Percentiles rank a stretch among this genome's conserved stretches.
Conservation (phyloP, 2,329 filamentous ascomycete species). For the Grosmannia clavigera region DNA sequence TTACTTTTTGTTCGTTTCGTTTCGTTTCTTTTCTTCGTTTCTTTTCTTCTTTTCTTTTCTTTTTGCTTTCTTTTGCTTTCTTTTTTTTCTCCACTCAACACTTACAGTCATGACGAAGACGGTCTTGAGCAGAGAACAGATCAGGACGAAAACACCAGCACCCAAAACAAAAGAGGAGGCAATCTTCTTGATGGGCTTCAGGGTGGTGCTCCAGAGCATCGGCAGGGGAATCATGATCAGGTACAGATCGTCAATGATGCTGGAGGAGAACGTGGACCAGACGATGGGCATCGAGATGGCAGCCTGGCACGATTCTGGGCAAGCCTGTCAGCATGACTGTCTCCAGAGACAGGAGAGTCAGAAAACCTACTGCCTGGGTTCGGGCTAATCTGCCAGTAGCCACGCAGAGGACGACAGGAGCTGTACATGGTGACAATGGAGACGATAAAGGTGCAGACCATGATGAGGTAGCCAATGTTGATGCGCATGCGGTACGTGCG, state of each 20-base stretch:
- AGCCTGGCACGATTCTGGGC: slow-evolving; percentile 32
- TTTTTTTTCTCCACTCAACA: neutral
- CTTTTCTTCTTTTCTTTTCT: neutral
- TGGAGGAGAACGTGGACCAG: slow-evolving; percentile 35
- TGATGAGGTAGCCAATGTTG: slow-evolving; percentile 2
- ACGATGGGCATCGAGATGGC: slow-evolving; percentile 19
- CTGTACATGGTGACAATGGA: slow-evolving; percentile 3
- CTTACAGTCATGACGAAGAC: slow-evolving; percentile 21
- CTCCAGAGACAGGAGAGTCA: no score
- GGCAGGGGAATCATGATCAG: slow-evolving; percentile 41
- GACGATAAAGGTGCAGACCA: neutral
- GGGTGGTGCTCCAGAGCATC: slow-evolving; percentile 23
- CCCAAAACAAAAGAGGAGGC: slow-evolving; percentile 21
- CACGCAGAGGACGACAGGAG: slow-evolving; percentile 5
- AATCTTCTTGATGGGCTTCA: slow-evolving; percentile 21
- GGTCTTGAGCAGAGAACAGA: slow-evolving; percentile 22
- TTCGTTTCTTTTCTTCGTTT: neutral
- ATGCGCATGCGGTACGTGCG: slow-evolving; percentile 6
- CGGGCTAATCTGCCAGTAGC: slow-evolving; percentile 15
- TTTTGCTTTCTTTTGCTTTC: no score
- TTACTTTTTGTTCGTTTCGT: no score
- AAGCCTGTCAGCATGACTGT: slow-evolving; percentile 13
- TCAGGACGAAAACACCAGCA: slow-evolving; percentile 23
- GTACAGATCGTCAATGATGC: slow-evolving; percentile 38
- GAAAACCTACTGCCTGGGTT: slow-evolving; percentile 7